Evolutionary conservation across 2,329 filamentous ascomycete species (phyloP).

Genomic region (Hypomyces rosellus): DNA sequence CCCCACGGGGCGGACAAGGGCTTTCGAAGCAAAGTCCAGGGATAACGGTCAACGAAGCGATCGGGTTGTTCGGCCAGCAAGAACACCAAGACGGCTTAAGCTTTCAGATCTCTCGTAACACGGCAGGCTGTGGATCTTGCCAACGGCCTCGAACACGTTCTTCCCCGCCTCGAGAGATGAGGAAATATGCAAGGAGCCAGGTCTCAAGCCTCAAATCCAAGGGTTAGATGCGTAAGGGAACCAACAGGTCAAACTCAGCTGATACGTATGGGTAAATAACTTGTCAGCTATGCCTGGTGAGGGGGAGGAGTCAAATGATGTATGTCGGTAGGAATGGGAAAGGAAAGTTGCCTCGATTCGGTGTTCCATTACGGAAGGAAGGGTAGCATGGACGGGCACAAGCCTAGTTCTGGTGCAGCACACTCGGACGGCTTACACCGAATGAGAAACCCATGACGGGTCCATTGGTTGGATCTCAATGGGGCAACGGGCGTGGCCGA

Average conservation of each 20-base stretch:
- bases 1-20: conserved; percentile 4
- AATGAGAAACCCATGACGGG: conserved; percentile 4
- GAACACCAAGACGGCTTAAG: too few species aligned
- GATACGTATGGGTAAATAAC: conserved; percentile 2
- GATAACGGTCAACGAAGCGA: neutral
- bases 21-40: conserved; percentile 1
- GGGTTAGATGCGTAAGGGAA: neutral
- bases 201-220: neutral
- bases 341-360: neutral
- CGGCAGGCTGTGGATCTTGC: conserved; percentile 7
- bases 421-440: conserved; percentile 10
- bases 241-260: conserved; percentile 4
- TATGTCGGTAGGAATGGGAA: neutral
- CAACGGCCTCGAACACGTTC: conserved; percentile 11
- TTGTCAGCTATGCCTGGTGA: conserved; percentile 2
- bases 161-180: conserved; percentile 7
- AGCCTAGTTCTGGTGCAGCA: neutral
- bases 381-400: neutral
- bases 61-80: conserved; percentile 1
- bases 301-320: conserved; percentile 10
- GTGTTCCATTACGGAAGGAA: neutral
- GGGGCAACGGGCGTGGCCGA: conserved; percentile 8
- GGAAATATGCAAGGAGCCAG: conserved; percentile 1
- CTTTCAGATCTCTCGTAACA: conserved; percentile 5
- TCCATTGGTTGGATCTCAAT: neutral